Evolutionary conservation across 305 asterid species (phyloP).

Genomic region (Fraxinus dipetala): DNA sequence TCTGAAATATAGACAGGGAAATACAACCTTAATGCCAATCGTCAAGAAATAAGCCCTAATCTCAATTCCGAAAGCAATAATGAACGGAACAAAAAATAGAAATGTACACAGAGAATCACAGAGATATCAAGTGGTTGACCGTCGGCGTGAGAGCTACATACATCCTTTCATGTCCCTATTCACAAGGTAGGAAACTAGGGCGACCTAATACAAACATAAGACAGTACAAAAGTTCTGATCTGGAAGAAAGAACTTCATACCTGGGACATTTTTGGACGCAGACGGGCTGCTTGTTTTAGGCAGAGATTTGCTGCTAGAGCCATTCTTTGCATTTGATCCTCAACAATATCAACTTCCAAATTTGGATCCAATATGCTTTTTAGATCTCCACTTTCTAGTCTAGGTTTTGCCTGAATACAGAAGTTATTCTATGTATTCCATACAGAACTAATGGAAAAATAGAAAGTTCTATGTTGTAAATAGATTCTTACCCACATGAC

Average conservation of each 20-base stretch:
- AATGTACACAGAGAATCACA: not conserved
- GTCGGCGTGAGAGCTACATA: not conserved
- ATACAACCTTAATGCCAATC: not conserved
- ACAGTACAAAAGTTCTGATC: not conserved
- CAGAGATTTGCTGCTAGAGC: conserved; percentile 68
- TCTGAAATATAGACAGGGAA: conserved; percentile 31
- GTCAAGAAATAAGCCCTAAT: not conserved
- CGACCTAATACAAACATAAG: not conserved
- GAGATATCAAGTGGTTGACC: not conserved
- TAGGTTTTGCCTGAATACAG: conserved; percentile 64
- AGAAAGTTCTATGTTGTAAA: not conserved
- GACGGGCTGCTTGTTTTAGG: conserved; percentile 78
- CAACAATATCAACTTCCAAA: conserved; percentile 44
- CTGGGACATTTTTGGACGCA: conserved; percentile 78
- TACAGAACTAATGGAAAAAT: not conserved
- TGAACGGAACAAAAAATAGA: not conserved
- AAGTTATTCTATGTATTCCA: not conserved
- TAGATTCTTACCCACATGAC: conserved; percentile 80
- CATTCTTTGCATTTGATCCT: conserved; percentile 61
- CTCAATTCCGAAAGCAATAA: not conserved
- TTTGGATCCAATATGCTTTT: conserved; percentile 65
- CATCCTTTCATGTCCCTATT: not conserved
- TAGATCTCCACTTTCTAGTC: conserved; percentile 55
- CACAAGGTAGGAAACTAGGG: not conserved
- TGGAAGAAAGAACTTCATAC: conserved; percentile 29